phyloP scores from a whole-genome alignment of 805 yeast genomes.

The Brettanomyces anomalus region DNA sequence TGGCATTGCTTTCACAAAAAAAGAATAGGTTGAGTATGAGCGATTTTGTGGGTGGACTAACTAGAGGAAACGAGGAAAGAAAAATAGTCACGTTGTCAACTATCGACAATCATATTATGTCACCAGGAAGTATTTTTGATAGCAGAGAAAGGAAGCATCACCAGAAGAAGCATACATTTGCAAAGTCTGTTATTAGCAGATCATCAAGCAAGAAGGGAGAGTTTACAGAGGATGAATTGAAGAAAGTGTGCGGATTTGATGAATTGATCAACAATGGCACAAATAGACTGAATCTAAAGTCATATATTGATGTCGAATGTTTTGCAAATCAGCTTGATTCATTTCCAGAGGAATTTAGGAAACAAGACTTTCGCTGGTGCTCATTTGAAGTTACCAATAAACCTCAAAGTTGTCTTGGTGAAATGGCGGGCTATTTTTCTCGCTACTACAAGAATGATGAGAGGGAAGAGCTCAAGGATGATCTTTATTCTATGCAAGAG shows the following conservation, averaged over 20 bases:
- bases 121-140: no score
- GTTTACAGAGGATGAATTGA: not conserved
- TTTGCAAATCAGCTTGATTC: constrained; percentile 21
- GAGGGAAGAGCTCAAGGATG: constrained; percentile 44
- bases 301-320: constrained; percentile 7
- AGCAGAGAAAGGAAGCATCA: no score
- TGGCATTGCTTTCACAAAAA: constrained; percentile 24
- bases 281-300: constrained; percentile 7
- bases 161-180: constrained; percentile 15
- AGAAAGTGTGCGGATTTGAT: constrained; percentile 5
- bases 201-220: constrained; percentile 4
- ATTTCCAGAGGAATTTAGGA: constrained; percentile 21
- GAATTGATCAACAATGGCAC: constrained; percentile 12
- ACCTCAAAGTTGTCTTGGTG: constrained; percentile 13
- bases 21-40: constrained; percentile 29
- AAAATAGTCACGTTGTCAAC: constrained; percentile 7
- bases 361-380: constrained; percentile 5
- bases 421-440: constrained; percentile 19
- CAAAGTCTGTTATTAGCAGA: constrained; percentile 20
- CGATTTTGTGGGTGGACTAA: constrained; percentile 33
- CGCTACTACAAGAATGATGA: constrained; percentile 34
- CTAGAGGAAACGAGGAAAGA: constrained; percentile 30
- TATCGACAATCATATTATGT: no score
- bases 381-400: constrained; percentile 18
- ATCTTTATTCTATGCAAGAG: constrained; percentile 32